phyloP scores from a whole-genome alignment of 169 alveolate species.

The Pseudocohnilembus persalinus region DNA sequence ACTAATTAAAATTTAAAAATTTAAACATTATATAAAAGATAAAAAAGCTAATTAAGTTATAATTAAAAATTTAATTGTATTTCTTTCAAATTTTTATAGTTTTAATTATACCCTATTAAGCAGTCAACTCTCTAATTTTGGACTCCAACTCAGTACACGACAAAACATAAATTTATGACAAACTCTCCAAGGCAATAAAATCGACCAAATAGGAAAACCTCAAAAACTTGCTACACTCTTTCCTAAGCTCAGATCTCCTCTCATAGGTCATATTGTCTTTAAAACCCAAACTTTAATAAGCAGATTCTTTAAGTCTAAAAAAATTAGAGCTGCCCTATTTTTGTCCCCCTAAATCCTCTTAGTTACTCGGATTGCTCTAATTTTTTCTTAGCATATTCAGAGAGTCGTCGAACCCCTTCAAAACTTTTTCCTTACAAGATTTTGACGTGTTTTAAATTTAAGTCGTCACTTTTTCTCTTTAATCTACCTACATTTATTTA shows the following conservation, averaged over 20 bases:
- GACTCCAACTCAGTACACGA: slow-evolving; percentile 67
- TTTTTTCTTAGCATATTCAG: neutral
- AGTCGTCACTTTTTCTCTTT: slow-evolving; percentile 30
- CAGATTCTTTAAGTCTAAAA: slow-evolving; percentile 60
- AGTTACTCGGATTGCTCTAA: slow-evolving; percentile 58
- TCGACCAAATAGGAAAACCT: slow-evolving; percentile 87
- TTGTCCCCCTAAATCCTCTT: slow-evolving; percentile 48
- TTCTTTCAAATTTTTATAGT: too few species aligned
- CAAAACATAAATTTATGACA: slow-evolving; percentile 74
- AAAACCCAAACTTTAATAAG: slow-evolving; percentile 71
- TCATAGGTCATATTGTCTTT: slow-evolving; percentile 87
- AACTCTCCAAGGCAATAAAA: slow-evolving; percentile 78
- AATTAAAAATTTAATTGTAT: too few species aligned
- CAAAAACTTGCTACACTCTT: slow-evolving; percentile 85
- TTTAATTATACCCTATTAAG: slow-evolving; percentile 9
- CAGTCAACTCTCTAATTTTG: slow-evolving; percentile 67
- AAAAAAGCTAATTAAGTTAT: too few species aligned
- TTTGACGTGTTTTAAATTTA: slow-evolving; percentile 32
- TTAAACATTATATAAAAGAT: neutral
- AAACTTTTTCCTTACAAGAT: slow-evolving; percentile 32
- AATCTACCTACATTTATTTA: slow-evolving; percentile 21
- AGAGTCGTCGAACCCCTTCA: slow-evolving; percentile 27
- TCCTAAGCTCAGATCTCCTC: slow-evolving; percentile 78
- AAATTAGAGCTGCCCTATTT: neutral
- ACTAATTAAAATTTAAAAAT: neutral